Conservation (phyloP, 2,329 filamentous ascomycete species). For the Penicillium verrucosum region DNA sequence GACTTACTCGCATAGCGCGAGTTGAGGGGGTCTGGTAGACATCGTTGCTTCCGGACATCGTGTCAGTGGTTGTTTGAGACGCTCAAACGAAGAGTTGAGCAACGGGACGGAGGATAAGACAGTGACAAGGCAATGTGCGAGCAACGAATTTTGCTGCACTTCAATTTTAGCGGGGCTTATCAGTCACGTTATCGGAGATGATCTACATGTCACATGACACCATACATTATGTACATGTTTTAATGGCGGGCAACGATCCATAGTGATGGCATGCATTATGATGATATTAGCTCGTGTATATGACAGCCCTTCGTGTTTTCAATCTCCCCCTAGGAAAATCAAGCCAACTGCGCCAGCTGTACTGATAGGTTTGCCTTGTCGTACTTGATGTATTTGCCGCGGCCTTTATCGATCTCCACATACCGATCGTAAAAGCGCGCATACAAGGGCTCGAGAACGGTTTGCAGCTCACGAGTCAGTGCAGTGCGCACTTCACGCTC, state of each 20-base stretch:
- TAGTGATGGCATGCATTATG: background rate
- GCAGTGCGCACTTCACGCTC: constrained; percentile 81
- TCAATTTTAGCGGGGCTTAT: constrained; percentile 36
- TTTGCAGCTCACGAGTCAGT: constrained; percentile 79
- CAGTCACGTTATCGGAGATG: constrained; percentile 35
- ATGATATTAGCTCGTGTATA: constrained; percentile 11
- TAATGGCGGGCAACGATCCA: background rate
- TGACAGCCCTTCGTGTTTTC: background rate
- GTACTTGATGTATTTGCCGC: constrained; percentile 97
- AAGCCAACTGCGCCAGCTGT: constrained; percentile 44
- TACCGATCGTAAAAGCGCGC: constrained; percentile 95
- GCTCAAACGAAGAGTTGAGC: constrained; percentile 26
- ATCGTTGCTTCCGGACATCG: constrained; percentile 47
- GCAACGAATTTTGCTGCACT: constrained; percentile 32
- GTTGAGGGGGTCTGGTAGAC: constrained; percentile 64
- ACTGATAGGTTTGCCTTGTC: constrained; percentile 78
- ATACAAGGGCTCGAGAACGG: constrained; percentile 91
- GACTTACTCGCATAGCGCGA: constrained; percentile 66
- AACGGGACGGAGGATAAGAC: constrained; percentile 13
- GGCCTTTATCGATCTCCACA: constrained; percentile 95
- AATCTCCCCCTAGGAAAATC: background rate
- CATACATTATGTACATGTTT: background rate
- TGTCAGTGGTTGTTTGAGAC: constrained; percentile 17
- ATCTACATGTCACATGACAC: constrained; percentile 14
- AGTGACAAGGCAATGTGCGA: constrained; percentile 21